Conservation (phyloP, 495 filamentous ascomycete species). For the Hypoxylon perforatum region DNA sequence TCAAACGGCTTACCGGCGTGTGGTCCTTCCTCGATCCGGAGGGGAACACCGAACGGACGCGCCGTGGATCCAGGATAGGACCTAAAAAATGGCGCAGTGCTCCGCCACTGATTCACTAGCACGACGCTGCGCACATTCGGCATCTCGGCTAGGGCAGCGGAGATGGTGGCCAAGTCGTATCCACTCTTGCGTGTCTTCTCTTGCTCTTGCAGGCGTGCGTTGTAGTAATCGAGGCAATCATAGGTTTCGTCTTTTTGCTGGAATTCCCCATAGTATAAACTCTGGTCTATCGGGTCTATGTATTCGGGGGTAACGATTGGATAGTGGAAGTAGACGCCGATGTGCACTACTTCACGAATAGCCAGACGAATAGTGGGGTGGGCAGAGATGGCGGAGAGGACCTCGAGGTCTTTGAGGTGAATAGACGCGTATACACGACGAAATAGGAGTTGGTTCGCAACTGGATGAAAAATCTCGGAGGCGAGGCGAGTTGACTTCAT, state of each 20-base stretch:
- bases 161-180: background rate
- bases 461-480: background rate
- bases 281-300: too few species aligned
- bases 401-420: constrained; percentile 3
- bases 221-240: background rate
- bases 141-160: background rate
- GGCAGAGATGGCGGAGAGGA: background rate
- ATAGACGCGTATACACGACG: background rate
- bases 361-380: background rate
- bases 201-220: background rate
- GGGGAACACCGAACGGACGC: too few species aligned
- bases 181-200: background rate
- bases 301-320: too few species aligned
- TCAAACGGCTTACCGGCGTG: background rate
- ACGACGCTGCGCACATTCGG: background rate
- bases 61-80: too few species aligned
- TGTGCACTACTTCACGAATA: background rate
- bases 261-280: too few species aligned
- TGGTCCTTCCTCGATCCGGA: too few species aligned
- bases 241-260: too few species aligned
- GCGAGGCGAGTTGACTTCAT: background rate
- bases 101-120: background rate
- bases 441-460: background rate
- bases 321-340: background rate
- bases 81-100: too few species aligned